Evolutionary conservation across 192 early-diverging fungal species (phyloP).

Genomic region (Backusella sp.): DNA sequence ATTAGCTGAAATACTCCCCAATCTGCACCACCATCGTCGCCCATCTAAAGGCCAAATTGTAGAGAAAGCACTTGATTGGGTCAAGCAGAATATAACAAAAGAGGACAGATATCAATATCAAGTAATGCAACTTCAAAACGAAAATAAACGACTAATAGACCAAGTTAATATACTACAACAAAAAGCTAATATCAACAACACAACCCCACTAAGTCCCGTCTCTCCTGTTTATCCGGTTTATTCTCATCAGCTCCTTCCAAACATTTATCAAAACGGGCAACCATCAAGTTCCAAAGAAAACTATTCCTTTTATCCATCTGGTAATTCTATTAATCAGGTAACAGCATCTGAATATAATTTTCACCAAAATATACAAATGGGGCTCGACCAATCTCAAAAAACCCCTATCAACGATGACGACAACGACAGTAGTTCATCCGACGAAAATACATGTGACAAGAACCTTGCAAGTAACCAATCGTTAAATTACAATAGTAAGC

Average conservation of each 20-base stretch:
- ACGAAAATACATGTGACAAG: slow-evolving; percentile 6
- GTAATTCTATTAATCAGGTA: not conserved
- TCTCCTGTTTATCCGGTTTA: not conserved
- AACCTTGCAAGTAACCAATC: not conserved
- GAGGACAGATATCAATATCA: slow-evolving; percentile 6
- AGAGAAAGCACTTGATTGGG: slow-evolving; percentile 69
- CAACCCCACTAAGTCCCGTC: not conserved
- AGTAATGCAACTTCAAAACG: slow-evolving; percentile 5
- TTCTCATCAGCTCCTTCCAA: not conserved
- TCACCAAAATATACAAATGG: not conserved
- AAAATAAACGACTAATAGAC: slow-evolving; percentile 11
- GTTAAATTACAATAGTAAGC: not conserved
- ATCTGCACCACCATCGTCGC: slow-evolving; percentile 66
- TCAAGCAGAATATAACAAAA: slow-evolving; percentile 23
- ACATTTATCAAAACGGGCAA: not conserved
- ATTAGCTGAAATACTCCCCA: slow-evolving; percentile 73
- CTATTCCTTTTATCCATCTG: not conserved
- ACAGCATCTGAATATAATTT: not conserved
- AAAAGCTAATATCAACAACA: not conserved
- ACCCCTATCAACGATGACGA: not conserved
- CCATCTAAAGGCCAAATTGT: slow-evolving; percentile 82
- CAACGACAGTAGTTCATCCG: not conserved
- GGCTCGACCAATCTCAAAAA: not conserved
- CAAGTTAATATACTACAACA: not conserved
- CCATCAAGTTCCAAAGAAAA: not conserved